phyloP scores from a whole-genome alignment of 140 eudicot species.

The Stevia rebaudiana region DNA sequence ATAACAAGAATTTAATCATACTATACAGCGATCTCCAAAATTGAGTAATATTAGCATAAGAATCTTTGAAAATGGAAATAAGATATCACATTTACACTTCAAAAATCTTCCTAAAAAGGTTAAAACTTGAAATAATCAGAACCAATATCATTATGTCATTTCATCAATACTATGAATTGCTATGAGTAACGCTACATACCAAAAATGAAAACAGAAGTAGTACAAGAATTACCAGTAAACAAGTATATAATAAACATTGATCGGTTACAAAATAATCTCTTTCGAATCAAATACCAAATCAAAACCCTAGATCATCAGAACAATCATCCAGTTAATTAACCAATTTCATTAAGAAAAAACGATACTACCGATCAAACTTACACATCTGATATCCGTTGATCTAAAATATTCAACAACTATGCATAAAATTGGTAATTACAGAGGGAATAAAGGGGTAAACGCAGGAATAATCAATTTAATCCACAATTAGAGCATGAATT shows the following conservation, averaged over 20 bases:
- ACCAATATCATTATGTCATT: neutral
- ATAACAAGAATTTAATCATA: neutral
- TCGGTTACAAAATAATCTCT: neutral
- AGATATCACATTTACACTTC: neutral
- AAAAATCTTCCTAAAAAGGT: constrained; percentile 7
- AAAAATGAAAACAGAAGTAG: neutral
- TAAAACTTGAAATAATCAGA: constrained; percentile 11
- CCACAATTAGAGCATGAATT: neutral
- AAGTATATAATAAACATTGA: neutral
- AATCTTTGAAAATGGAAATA: constrained; percentile 18
- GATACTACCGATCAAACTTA: neutral
- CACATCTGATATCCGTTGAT: constrained; percentile 11
- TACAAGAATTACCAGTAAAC: neutral
- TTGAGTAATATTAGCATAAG: neutral
- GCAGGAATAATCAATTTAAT: neutral
- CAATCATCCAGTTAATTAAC: constrained; percentile 11
- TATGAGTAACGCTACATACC: neutral
- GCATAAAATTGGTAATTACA: neutral
- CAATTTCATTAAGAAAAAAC: neutral
- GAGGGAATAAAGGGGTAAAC: constrained; percentile 8
- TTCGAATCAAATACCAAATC: neutral
- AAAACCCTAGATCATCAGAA: constrained; percentile 44
- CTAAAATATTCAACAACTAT: neutral
- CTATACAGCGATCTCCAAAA: constrained; percentile 16
- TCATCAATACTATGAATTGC: neutral